phyloP scores from a whole-genome alignment of 495 filamentous ascomycete species.

The Pseudomonodictys pantanalensis region DNA sequence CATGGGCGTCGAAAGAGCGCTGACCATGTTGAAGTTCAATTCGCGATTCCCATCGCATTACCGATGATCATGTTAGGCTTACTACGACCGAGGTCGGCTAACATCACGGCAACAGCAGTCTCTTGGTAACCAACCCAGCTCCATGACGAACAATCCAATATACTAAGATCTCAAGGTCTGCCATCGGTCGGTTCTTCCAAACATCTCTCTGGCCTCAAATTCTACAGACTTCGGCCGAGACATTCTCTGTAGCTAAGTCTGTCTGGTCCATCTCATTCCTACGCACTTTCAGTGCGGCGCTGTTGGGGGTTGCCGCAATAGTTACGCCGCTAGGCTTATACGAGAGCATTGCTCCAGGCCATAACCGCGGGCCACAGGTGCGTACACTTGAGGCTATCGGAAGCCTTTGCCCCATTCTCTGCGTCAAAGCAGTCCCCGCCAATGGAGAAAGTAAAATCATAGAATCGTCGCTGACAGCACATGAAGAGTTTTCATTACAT shows the following conservation, averaged over 20 bases:
- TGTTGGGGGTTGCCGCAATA: slow-evolving; percentile 31
- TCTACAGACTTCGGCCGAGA: neutral
- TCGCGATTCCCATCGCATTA: too few species aligned
- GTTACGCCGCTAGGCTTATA: slow-evolving; percentile 42
- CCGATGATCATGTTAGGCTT: too few species aligned
- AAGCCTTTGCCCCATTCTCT: neutral
- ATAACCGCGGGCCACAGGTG: neutral
- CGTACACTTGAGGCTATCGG: slow-evolving; percentile 33
- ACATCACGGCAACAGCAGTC: too few species aligned
- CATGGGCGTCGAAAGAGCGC: too few species aligned
- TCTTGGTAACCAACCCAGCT: too few species aligned
- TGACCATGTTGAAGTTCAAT: too few species aligned
- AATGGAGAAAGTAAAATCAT: too few species aligned
- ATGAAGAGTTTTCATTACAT: neutral
- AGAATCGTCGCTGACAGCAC: neutral
- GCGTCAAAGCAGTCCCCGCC: too few species aligned
- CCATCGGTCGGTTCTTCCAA: neutral
- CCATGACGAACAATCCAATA: too few species aligned
- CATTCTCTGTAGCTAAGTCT: slow-evolving; percentile 12
- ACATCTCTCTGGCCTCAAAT: neutral
- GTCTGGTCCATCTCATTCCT: slow-evolving; percentile 8
- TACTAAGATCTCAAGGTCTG: too few species aligned
- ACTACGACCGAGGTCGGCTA: too few species aligned
- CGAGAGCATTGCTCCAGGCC: slow-evolving; percentile 18
- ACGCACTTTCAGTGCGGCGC: slow-evolving; percentile 5